Evolutionary conservation across 2,329 filamentous ascomycete species (phyloP), one percentile per base, ranked within the genome.

Genomic region (Talaromyces atroroseus): DNA sequence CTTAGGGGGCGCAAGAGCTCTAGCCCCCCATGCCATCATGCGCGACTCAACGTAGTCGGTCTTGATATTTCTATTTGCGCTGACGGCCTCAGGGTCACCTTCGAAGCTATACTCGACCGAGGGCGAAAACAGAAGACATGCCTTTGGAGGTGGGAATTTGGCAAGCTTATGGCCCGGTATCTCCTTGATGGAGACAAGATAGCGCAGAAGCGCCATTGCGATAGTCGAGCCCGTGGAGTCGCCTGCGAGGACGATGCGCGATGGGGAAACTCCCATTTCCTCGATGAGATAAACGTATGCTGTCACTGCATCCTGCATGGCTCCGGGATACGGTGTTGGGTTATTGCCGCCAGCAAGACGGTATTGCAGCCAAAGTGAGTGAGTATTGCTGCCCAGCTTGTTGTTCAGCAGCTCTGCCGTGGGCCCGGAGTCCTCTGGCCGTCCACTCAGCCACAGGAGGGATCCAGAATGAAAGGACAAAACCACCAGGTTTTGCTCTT

Each of bases 121-220:
- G 5, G 61, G 61, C 1, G 62, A 65, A 40, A 63, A 63, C 2
- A 53, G 20, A 7, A 62, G 45, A 34, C 62, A 61, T 34, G 54
- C 50, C 34, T 58, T 56, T 38, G 52, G 59, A n/a, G 61, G 56
- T 7, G 42, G 44, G 1, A 29, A 18, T n/a, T 16, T 8, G 1
- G 11, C 34, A 5, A 53, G 32, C n/a, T 46, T 8, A 6, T 16
- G 10, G 16, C 18, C 32, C 3, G 6, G 12, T n/a, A n/a, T n/a
- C n/a, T n/a, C n/a, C 5, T 40, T 18, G 16, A 40, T 6, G 36
- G 5, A 5, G 5, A 4, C 10, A 5, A 34, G 32, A 14, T 34
- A 34, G 3, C 32, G 32, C 32, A 34, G 10, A 10, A 34, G 32
- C 3, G 32, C 32, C 7, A 34, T 11, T 5, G 32, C 32, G 32